Evolutionary conservation across 331 rosid genomes (phyloP).

Genomic region (Cydonia oblonga): DNA sequence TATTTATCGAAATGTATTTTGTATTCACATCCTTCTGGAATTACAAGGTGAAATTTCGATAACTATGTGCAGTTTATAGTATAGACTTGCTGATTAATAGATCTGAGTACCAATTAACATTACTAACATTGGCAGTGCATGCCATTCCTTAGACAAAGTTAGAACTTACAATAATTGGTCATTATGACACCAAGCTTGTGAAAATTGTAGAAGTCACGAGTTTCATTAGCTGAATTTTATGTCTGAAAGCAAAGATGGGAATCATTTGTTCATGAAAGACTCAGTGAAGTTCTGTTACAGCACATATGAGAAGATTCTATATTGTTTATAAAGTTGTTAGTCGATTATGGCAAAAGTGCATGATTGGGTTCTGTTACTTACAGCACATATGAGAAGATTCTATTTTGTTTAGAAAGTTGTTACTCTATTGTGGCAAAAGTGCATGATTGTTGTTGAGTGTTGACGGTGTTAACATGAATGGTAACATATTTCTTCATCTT

Average conservation of each 20-base stretch:
- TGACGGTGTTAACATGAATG: slow-evolving; percentile 3
- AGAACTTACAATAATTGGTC: not conserved
- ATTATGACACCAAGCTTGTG: not conserved
- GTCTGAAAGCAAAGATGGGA: not conserved
- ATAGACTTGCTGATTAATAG: not conserved
- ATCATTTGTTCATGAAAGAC: not conserved
- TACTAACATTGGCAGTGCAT: not conserved
- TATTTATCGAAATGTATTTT: slow-evolving; percentile 98
- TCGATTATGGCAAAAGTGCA: not conserved
- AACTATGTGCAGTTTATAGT: not conserved
- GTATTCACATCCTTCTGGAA: slow-evolving; percentile 99
- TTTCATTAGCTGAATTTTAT: not conserved
- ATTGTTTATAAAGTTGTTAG: not conserved
- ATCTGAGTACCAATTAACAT: not conserved
- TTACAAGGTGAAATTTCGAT: slow-evolving; percentile 59
- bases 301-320: not conserved
- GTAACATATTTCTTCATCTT: slow-evolving; percentile 11
- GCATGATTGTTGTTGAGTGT: not conserved
- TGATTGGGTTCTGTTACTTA: not conserved
- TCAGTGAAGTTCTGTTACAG: not conserved
- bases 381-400: not conserved
- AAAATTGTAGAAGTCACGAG: not conserved
- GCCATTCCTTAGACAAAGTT: not conserved
- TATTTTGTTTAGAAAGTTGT: not conserved
- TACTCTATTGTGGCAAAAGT: not conserved